Base-by-base conservation (phyloP, 1,284 basidiomycete species). In the Coniferiporia weirii region DNA sequence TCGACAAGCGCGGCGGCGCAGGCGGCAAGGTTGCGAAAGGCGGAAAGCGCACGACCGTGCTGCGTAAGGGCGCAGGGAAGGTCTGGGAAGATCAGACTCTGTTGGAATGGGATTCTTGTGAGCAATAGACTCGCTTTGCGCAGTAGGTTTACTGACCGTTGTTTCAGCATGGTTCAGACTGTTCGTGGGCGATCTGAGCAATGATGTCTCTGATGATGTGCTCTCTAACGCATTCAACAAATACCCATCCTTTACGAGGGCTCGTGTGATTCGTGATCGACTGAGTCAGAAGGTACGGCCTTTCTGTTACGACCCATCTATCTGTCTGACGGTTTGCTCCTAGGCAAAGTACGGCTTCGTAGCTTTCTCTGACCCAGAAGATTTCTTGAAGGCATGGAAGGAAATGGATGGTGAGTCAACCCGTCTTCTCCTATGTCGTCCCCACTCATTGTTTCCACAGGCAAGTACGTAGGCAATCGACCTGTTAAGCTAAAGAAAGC, bases 371-470 rank as follows among this genome's bases (percentile, higher is more conserved):
- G 97, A 99, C 68, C 97, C 97, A 0, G 96, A 99, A 75, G 97
- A 99, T 72, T 99, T 98, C 71, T 73, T 99, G 60, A 94, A 85
- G 67, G 97, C 97, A 6, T 99, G 97, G 97, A 99, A 99, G 71
- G 94, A 99, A 73, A 98, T 98, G 94, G 93, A 99, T 72, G 96
- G 95, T 90, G 67, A 57, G 88, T 69, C 13, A 32, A 55, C 19
- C 38, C 27, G 52, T 45, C 17, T 43, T n/a, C 10, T 40, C 20
- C 17, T 35, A 44, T 58, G 3, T 44, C 34, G 49, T 55, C 52
- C 7, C 53, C 22, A 20, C 10, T 45, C 34, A 52, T 43, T 58
- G 47, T 45, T 64, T 6, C 62, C 19, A 6, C 65, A 95, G 94
- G 94, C 65, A 97, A 98, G 77, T 98, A 98, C 72, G 94, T 98